phyloP scores from a whole-genome alignment of 148 eudicot genomes.

The Hydrangea macrophylla region DNA sequence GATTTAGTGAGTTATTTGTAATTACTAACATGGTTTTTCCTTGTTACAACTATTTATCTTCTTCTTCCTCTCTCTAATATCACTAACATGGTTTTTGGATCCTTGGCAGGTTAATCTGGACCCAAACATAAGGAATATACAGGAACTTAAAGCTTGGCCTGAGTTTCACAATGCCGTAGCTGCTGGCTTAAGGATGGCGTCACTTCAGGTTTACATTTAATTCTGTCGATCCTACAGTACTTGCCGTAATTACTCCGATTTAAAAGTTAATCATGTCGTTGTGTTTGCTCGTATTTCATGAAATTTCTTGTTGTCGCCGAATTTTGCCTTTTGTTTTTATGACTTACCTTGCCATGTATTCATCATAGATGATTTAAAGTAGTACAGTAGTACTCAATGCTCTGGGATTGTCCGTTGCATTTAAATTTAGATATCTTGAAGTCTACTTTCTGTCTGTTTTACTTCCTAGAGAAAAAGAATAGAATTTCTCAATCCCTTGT shows the following conservation, averaged over 20 bases:
- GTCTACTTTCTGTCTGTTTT: slow-evolving; percentile 7
- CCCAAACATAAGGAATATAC: slow-evolving; percentile 75
- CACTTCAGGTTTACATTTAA: slow-evolving; percentile 58
- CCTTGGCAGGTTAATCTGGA: slow-evolving; percentile 82
- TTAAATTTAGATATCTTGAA: background rate
- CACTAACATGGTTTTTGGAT: background rate
- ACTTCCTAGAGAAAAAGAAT: too few relatives aligned
- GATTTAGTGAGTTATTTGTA: background rate
- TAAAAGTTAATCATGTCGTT: background rate
- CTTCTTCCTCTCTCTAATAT: background rate
- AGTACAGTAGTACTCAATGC: background rate
- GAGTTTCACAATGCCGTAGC: slow-evolving; percentile 99
- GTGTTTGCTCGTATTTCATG: background rate
- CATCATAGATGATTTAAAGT: background rate
- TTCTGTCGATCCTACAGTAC: background rate
- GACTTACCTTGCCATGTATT: background rate
- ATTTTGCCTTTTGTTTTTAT: slow-evolving; percentile 2
- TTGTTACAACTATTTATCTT: background rate
- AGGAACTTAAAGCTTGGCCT: slow-evolving; percentile 93
- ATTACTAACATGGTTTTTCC: background rate
- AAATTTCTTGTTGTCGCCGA: background rate
- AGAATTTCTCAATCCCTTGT: slow-evolving; percentile 1
- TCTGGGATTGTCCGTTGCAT: background rate
- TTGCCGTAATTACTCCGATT: background rate
- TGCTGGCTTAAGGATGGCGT: slow-evolving; percentile 82